Conservation (phyloP, 2,329 filamentous ascomycete species). For the Exophiala bonariae region DNA sequence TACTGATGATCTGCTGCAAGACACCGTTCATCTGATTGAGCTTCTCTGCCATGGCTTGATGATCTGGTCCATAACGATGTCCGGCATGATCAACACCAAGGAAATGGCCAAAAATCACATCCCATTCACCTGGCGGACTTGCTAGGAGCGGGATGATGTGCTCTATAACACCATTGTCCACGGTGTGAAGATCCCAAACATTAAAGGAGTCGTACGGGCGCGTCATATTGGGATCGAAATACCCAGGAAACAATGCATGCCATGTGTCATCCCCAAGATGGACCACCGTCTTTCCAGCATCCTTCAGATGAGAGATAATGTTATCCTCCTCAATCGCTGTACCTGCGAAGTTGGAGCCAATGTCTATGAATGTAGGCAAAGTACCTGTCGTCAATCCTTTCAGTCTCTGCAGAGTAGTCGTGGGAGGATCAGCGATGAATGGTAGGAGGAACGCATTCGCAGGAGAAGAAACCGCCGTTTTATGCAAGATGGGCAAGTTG, state of each 20-base stretch:
- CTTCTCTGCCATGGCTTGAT: constrained; percentile 88
- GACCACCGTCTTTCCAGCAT: constrained; percentile 73
- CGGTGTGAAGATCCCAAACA: constrained; percentile 95
- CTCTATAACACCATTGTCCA: constrained; percentile 91
- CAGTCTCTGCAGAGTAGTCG: constrained; percentile 84
- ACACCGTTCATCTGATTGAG: constrained; percentile 86
- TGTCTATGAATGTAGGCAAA: constrained; percentile 88
- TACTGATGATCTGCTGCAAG: constrained; percentile 68
- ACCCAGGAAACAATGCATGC: constrained; percentile 88
- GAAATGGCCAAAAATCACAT: constrained; percentile 91
- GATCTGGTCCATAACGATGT: constrained; percentile 91
- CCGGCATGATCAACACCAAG: constrained; percentile 96
- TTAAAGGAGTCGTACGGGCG: constrained; percentile 95
- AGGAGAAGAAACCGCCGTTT: constrained; percentile 72
- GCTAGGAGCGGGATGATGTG: constrained; percentile 83
- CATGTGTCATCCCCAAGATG: constrained; percentile 98
- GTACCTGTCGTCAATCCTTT: constrained; percentile 96
- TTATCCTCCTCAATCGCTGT: constrained; percentile 95
- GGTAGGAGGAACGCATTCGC: constrained; percentile 85
- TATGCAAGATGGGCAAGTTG: constrained; percentile 81
- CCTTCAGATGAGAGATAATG: constrained; percentile 62
- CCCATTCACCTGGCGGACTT: constrained; percentile 69
- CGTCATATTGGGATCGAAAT: constrained; percentile 85
- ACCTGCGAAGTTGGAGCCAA: constrained; percentile 92
- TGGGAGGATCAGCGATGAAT: constrained; percentile 96